Evolutionary conservation across 805 yeast species (phyloP).

Genomic region (Lachancea quebecensis): DNA sequence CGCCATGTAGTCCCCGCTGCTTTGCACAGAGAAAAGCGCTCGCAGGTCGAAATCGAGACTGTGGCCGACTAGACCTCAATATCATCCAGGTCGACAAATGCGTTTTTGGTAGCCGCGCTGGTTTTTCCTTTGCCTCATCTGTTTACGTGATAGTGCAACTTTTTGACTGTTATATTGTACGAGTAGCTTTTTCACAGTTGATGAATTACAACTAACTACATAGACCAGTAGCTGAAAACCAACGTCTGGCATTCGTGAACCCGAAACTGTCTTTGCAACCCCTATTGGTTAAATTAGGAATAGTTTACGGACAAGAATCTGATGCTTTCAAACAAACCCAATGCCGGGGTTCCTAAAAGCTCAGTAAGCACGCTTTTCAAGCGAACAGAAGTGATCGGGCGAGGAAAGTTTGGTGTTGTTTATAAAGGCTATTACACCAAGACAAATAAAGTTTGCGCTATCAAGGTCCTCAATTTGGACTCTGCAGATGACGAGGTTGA

Average conservation of each 20-base stretch:
- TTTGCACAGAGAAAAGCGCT: background rate
- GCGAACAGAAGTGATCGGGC: slow-evolving; percentile 85
- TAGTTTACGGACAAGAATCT: background rate
- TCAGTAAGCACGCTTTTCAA: slow-evolving; percentile 43
- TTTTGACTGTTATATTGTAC: no score
- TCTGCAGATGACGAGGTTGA: slow-evolving; percentile 90
- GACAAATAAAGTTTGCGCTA: slow-evolving; percentile 79
- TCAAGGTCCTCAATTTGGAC: slow-evolving; percentile 86
- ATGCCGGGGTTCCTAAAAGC: background rate
- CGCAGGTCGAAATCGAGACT: background rate
- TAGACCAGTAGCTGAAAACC: no score
- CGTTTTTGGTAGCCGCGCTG: no score
- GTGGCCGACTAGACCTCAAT: no score
- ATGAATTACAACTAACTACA: no score
- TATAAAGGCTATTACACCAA: slow-evolving; percentile 73
- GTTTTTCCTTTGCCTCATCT: no score
- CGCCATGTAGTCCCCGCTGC: background rate
- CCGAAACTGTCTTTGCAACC: background rate
- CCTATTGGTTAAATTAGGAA: background rate
- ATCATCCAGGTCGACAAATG: no score
- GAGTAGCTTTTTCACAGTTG: no score
- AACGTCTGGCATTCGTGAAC: no score
- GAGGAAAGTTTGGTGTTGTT: slow-evolving; percentile 96
- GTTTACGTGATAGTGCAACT: no score
- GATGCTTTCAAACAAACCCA: background rate